Percentiles rank a stretch among this genome's conserved stretches.
Conservation (phyloP, 495 filamentous ascomycete species). For the Penicillium steckii region DNA sequence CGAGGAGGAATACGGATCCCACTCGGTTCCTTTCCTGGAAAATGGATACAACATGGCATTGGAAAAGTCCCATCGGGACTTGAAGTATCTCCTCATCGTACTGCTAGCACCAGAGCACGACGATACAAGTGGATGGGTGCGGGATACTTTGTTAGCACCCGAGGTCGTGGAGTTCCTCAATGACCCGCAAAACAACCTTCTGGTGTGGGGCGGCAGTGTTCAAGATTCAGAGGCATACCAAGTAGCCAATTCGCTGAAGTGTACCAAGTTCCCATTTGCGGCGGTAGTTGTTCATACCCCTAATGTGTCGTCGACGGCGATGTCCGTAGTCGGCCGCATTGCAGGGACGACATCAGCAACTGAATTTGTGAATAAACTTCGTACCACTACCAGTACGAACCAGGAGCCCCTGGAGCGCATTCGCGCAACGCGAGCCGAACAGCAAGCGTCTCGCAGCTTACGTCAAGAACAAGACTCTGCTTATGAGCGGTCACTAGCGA, state of each 20-base stretch:
- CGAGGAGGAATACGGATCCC: slow-evolving; percentile 82
- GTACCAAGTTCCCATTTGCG: slow-evolving; percentile 87
- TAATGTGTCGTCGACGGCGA: slow-evolving; percentile 72
- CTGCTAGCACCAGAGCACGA: slow-evolving; percentile 91
- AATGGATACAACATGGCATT: slow-evolving; percentile 86
- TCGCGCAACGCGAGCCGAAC: slow-evolving; percentile 67
- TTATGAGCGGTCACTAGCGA: slow-evolving; percentile 86
- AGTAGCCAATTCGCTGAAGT: slow-evolving; percentile 75
- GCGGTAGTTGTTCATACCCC: slow-evolving; percentile 83
- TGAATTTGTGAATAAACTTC: slow-evolving; percentile 70
- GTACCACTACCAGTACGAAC: slow-evolving; percentile 66
- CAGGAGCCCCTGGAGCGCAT: slow-evolving; percentile 65
- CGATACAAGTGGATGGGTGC: slow-evolving; percentile 80
- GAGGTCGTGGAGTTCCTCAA: slow-evolving; percentile 73
- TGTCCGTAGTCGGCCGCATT: slow-evolving; percentile 80
- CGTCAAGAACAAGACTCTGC: slow-evolving; percentile 84
- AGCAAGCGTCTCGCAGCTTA: slow-evolving; percentile 72
- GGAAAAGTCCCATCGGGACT: slow-evolving; percentile 83
- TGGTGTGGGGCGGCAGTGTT: slow-evolving; percentile 90
- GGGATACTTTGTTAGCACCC: slow-evolving; percentile 72
- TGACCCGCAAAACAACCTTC: slow-evolving; percentile 67
- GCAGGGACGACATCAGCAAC: slow-evolving; percentile 63
- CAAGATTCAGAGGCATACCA: slow-evolving; percentile 93
- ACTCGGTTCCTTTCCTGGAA: slow-evolving; percentile 72
- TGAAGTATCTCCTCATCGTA: slow-evolving; percentile 84